Base-by-base conservation (phyloP, 2,329 filamentous ascomycete species). In the Myotisia sp. region DNA sequence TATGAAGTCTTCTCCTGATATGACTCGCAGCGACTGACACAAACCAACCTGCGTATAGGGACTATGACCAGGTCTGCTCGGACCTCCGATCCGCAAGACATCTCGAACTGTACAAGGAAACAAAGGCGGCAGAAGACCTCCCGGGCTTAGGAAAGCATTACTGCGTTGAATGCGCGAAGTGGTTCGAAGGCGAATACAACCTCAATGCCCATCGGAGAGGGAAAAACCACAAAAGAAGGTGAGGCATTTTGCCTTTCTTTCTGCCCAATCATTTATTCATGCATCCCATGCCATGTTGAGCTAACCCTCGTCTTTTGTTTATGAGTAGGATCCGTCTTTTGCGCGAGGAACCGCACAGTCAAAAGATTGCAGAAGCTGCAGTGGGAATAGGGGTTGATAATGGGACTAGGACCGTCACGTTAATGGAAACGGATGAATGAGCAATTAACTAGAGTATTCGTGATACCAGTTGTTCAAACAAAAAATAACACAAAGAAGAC, bases 161-260 rank as follows among this genome's bases (percentile, higher is more conserved):
- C 59, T 98, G 90, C 58, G 67, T 79, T 10, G 81, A 93, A 59
- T 98, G 90, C 58, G 79, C 90, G 42, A 95, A 92, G 63, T 95
- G 83, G 79, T 95, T 92, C 56, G 87, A 95, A 56, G 79, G 76
- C 32, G 80, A 90, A 45, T 58, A 70, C 47, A 92, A 82, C 47
- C 64, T 92, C 38, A 65, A 69, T 22, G 67, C 72, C 18, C 90
- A 98, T 60, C 67, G 68, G 37, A 83, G 79, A 56, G 84, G 83
- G 47, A 98, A 94, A 63, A 83, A 82, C 44, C 90, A 98, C 62
- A 94, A 86, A 71, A 74, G 85, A 65, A 79, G 80, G 82, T 84
- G 52, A 33, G 53, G 45, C 4, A 17, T 12, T 20, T 17, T n/a
- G n/a, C 13, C n/a, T n/a, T n/a, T 30, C 16, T 19, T 24, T 34